Percentiles rank a stretch among this genome's conserved stretches.
phyloP scores from a whole-genome alignment of 345 rosid genomes.

The Citrus trifoliata region DNA sequence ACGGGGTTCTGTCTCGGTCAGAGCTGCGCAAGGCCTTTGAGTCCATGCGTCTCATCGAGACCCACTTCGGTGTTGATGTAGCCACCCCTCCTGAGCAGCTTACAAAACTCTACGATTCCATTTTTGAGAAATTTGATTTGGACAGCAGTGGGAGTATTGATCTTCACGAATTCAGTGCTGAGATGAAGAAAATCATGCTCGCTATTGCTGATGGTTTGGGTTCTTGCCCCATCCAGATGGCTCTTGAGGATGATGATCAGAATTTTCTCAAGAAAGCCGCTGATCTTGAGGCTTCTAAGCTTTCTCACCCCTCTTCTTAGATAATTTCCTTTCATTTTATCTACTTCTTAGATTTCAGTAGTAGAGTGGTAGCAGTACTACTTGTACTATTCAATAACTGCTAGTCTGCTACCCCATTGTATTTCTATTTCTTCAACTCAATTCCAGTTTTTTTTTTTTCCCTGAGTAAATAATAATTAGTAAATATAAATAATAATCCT shows the following conservation, averaged over 20 bases:
- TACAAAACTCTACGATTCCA: constrained; percentile 54
- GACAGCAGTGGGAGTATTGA: constrained; percentile 56
- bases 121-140: constrained; percentile 61
- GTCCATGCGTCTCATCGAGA: constrained; percentile 52
- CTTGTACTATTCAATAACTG: not conserved
- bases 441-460: no score
- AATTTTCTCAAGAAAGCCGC: constrained; percentile 61
- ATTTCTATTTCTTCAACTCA: no score
- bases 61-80: constrained; percentile 65
- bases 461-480: no score
- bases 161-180: constrained; percentile 52
- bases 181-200: constrained; percentile 66
- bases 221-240: constrained; percentile 65
- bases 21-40: constrained; percentile 73
- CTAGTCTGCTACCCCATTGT: no score
- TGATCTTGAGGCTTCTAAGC: constrained; percentile 72
- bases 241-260: constrained; percentile 46
- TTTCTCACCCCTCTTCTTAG: constrained; percentile 9
- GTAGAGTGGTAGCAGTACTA: not conserved
- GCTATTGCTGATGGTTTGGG: constrained; percentile 81
- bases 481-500: not conserved
- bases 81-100: constrained; percentile 49
- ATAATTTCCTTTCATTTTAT: not conserved
- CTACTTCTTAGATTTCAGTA: not conserved
- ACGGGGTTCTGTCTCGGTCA: constrained; percentile 62